A percentile compares a stretch with the other conserved stretches of the same genome.
phyloP scores from a whole-genome alignment of 2,329 filamentous ascomycete genomes.

The Pezicula radicicola region DNA sequence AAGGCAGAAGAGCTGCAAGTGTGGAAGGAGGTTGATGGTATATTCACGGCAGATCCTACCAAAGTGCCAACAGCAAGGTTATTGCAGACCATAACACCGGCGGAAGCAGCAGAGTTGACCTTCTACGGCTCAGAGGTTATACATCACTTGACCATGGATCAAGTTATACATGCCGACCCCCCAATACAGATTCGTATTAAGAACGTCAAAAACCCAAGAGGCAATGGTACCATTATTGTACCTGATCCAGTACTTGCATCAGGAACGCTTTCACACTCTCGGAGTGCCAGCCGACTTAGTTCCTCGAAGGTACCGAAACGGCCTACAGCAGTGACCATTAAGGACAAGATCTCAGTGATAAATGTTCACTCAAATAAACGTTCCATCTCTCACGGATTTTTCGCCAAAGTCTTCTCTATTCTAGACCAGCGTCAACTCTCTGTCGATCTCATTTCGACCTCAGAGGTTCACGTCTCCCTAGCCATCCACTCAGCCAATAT shows the following conservation, averaged over 20 bases:
- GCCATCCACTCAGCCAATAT: conserved; percentile 81
- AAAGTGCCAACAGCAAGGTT: conserved; percentile 92
- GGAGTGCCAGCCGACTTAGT: conserved; percentile 41
- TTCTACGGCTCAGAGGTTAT: conserved; percentile 96
- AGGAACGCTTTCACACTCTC: conserved; percentile 48
- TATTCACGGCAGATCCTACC: conserved; percentile 79
- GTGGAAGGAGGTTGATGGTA: conserved; percentile 98
- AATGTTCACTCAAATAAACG: conserved; percentile 98
- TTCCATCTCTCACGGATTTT: conserved; percentile 92
- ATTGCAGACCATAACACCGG: conserved; percentile 84
- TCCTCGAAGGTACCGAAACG: conserved; percentile 62
- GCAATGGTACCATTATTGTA: conserved; percentile 76
- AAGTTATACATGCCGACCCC: conserved; percentile 76
- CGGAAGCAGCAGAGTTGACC: conserved; percentile 92
- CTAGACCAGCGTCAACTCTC: conserved; percentile 83
- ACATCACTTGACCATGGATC: conserved; percentile 98
- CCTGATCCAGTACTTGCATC: conserved; percentile 62
- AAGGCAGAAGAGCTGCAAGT: conserved; percentile 87
- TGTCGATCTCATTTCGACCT: conserved; percentile 94
- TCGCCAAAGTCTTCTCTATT: conserved; percentile 89
- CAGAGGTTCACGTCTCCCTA: conserved; percentile 96
- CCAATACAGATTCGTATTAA: conserved; percentile 87
- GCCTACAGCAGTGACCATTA: conserved; percentile 91
- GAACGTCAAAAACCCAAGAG: conserved; percentile 84
- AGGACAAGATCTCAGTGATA: conserved; percentile 93